A percentile compares a stretch with the other conserved stretches of the same genome.
Conservation (phyloP, 805 yeast genomes). For the Suhomyces kilbournensis region DNA sequence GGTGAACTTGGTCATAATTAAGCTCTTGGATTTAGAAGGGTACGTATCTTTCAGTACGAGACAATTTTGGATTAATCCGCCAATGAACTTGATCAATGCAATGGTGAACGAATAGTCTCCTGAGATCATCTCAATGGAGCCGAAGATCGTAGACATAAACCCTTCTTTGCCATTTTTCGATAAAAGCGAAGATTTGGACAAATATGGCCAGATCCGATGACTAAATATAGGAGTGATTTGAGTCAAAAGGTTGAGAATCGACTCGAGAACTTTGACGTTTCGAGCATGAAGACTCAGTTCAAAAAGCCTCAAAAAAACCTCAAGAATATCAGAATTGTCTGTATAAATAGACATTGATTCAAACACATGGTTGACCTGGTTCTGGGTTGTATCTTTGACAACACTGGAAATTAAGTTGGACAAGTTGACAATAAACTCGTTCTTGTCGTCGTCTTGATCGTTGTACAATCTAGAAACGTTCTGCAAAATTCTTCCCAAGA, state of each 20-base stretch:
- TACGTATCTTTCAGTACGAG: constrained; percentile 35
- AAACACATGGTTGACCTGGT: constrained; percentile 21
- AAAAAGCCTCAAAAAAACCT: constrained; percentile 60
- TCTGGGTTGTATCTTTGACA: constrained; percentile 36
- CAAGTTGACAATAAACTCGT: constrained; percentile 44
- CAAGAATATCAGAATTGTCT: constrained; percentile 57
- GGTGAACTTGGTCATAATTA: constrained; percentile 53
- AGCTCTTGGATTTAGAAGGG: constrained; percentile 40
- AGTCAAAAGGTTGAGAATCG: constrained; percentile 49
- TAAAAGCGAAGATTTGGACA: constrained; percentile 63
- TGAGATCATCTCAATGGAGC: constrained; percentile 66
- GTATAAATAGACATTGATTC: constrained; percentile 47
- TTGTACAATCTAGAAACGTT: constrained; percentile 48
- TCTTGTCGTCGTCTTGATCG: constrained; percentile 34
- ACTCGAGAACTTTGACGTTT: constrained; percentile 42
- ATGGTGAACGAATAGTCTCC: constrained; percentile 68
- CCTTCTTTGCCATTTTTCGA: constrained; percentile 64
- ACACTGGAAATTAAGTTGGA: constrained; percentile 50
- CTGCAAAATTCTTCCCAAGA: constrained; percentile 74
- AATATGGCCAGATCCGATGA: constrained; percentile 74
- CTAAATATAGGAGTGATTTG: constrained; percentile 50
- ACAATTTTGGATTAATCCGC: constrained; percentile 51
- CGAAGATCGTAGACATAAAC: constrained; percentile 55
- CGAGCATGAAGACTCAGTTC: constrained; percentile 65
- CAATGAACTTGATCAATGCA: constrained; percentile 53